These are phyloP conservation scores for Wickerhamiella azymoides DNA, from an alignment of 805 yeast genomes.

Conservation along the genomic window DNA sequence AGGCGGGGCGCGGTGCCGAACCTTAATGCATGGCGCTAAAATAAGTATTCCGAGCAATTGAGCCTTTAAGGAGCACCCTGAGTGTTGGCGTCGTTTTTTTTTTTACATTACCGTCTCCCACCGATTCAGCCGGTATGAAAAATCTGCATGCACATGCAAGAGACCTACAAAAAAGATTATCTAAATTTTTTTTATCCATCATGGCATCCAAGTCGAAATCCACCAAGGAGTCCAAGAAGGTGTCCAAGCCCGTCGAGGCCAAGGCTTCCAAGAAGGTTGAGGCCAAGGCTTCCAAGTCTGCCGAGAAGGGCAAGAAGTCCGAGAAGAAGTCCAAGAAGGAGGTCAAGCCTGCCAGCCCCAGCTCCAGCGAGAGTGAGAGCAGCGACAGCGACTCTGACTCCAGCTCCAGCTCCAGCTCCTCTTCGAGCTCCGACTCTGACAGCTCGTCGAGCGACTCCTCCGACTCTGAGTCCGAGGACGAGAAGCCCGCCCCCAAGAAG, in stretches of 20 bases:
- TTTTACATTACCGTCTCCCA: not conserved
- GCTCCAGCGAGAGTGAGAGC: constrained; percentile 8
- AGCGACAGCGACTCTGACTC: not conserved
- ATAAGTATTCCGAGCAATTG: too few species aligned
- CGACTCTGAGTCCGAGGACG: constrained; percentile 18
- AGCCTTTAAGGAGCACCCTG: too few species aligned
- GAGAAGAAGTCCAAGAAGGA: constrained; percentile 5
- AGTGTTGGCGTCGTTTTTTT: too few species aligned
- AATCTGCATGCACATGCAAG: not conserved
- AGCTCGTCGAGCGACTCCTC: constrained; percentile 17
- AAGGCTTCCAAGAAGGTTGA: constrained; percentile 2
- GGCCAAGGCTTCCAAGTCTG: not conserved
- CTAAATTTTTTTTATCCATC: not conserved
- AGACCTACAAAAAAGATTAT: not conserved
- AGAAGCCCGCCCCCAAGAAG: constrained; percentile 10
- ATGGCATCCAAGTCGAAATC: not conserved
- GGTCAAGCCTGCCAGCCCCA: not conserved
- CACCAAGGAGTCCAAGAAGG: constrained; percentile 2
- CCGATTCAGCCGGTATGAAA: not conserved
- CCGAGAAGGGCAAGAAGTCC: constrained; percentile 10
- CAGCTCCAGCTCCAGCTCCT: not conserved
- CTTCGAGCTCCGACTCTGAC: constrained; percentile 3
- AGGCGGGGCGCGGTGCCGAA: too few species aligned
- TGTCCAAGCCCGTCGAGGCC: not conserved
- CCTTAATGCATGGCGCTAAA: too few species aligned